Percentiles rank a stretch among this genome's conserved stretches.
phyloP scores from a whole-genome alignment of 805 yeast genomes.

The Candida germanica region DNA sequence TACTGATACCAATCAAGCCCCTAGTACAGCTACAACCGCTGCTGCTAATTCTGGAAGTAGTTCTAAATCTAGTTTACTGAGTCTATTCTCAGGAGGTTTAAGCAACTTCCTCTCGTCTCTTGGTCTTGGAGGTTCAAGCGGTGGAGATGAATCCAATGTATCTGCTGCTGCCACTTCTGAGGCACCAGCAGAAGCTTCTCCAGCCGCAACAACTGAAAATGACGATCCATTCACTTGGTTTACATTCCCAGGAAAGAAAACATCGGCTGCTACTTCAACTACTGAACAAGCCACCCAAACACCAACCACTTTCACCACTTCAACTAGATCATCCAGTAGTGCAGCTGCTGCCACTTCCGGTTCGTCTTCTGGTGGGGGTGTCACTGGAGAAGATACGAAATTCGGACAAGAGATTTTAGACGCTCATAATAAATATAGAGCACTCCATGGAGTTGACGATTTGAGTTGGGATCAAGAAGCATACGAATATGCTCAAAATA shows the following conservation, averaged over 20 bases:
- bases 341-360: conserved; percentile 1
- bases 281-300: conserved; percentile 9
- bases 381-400: conserved; percentile 19
- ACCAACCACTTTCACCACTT: conserved; percentile 5
- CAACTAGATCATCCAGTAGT: conserved; percentile 7
- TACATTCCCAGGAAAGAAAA: conserved; percentile 6
- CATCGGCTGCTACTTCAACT: conserved; percentile 9
- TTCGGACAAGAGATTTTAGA: conserved; percentile 48
- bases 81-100: conserved; percentile 7
- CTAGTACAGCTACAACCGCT: conserved; percentile 12
- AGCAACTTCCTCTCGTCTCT: conserved; percentile 10
- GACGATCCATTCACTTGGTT: conserved; percentile 13
- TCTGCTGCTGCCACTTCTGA: conserved; percentile 9
- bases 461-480: conserved; percentile 56
- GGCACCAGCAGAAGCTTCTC: conserved; percentile 6
- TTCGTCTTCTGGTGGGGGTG: conserved; percentile 13
- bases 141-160: conserved; percentile 1
- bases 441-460: conserved; percentile 47
- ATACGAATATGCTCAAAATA: conserved; percentile 51
- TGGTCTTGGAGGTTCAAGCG: conserved; percentile 5
- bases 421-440: conserved; percentile 60
- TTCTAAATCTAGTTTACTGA: conserved; percentile 9
- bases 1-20: conserved; percentile 9
- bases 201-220: conserved; percentile 13
- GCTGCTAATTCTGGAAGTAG: conserved; percentile 5